Evolutionary conservation across 768 basidiomycete genomes (phyloP).

Genomic region (Calocybe cyanea): DNA sequence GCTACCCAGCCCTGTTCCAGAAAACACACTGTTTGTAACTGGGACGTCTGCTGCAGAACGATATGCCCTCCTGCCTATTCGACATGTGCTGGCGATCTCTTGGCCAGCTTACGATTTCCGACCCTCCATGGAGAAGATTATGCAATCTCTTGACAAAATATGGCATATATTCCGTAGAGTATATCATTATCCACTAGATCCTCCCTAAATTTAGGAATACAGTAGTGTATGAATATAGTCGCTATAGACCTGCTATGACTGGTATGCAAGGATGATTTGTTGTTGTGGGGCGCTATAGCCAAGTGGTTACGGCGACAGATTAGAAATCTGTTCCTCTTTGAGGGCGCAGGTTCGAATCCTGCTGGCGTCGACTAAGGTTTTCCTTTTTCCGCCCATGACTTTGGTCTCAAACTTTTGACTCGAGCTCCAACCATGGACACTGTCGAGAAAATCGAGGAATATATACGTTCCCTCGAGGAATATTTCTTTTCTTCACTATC

Average conservation of each 20-base stretch:
- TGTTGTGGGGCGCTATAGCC: slow-evolving; percentile 54
- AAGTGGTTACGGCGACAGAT: slow-evolving; percentile 79
- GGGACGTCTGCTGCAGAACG: slow-evolving; percentile 15
- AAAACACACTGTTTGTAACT: slow-evolving; percentile 1
- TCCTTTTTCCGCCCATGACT: too few relatives aligned
- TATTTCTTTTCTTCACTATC: slow-evolving; percentile 53
- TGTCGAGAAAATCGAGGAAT: slow-evolving; percentile 68
- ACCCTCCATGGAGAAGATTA: slow-evolving; percentile 30
- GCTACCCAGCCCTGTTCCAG: neutral
- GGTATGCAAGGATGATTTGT: too few relatives aligned
- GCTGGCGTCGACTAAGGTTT: slow-evolving; percentile 21
- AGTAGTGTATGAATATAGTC: too few relatives aligned
- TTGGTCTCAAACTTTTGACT: neutral
- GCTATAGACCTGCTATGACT: too few relatives aligned
- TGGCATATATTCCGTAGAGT: slow-evolving; percentile 48
- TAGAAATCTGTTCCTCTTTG: slow-evolving; percentile 52
- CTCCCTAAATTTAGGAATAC: slow-evolving; percentile 30
- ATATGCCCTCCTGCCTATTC: slow-evolving; percentile 25
- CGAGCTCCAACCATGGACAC: slow-evolving; percentile 26
- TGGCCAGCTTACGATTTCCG: slow-evolving; percentile 29
- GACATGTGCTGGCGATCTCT: slow-evolving; percentile 27
- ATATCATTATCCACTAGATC: slow-evolving; percentile 57
- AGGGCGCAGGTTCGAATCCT: slow-evolving; percentile 40
- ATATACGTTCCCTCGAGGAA: slow-evolving; percentile 62
- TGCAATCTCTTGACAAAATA: slow-evolving; percentile 34